A percentile compares a stretch with the other conserved stretches of the same genome.
Conservation (phyloP, 2,329 filamentous ascomycete genomes). For the Cladosporium austrohemisphaericum region DNA sequence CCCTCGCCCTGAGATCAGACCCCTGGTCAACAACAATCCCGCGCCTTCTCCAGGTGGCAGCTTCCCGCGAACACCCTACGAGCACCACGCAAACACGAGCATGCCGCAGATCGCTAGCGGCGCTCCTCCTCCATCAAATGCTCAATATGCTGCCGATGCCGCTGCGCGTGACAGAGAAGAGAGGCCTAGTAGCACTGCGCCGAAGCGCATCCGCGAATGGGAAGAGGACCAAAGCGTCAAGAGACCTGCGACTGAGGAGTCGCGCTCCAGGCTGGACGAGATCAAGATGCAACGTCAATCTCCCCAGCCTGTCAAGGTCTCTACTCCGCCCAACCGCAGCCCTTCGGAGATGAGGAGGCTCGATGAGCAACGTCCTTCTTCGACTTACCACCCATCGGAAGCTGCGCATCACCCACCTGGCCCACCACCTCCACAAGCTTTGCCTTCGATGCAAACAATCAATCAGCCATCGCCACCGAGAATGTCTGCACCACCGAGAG, state of each 20-base stretch:
- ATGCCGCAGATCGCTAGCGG: slow-evolving; percentile 62
- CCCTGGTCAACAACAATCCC: slow-evolving; percentile 74
- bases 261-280: slow-evolving; percentile 79
- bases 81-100: slow-evolving; percentile 65
- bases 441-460: slow-evolving; percentile 47
- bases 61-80: slow-evolving; percentile 77
- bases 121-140: slow-evolving; percentile 61
- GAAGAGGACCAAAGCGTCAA: slow-evolving; percentile 71
- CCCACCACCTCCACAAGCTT: slow-evolving; percentile 32
- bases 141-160: slow-evolving; percentile 59
- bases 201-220: slow-evolving; percentile 89
- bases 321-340: slow-evolving; percentile 69
- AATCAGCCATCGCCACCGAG: slow-evolving; percentile 50
- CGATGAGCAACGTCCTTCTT: slow-evolving; percentile 61
- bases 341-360: slow-evolving; percentile 65
- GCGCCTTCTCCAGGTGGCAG: slow-evolving; percentile 79
- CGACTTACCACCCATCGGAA: slow-evolving; percentile 83
- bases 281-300: slow-evolving; percentile 67
- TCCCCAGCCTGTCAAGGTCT: slow-evolving; percentile 43
- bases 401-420: slow-evolving; percentile 77
- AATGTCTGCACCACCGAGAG: slow-evolving; percentile 48
- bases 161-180: slow-evolving; percentile 65
- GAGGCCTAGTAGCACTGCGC: slow-evolving; percentile 70
- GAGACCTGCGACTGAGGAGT: slow-evolving; percentile 86
- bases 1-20: slow-evolving; percentile 76